These are phyloP conservation scores for Pholiota conissans DNA, from an alignment of 768 basidiomycete genomes.

Conservation along the genomic window DNA sequence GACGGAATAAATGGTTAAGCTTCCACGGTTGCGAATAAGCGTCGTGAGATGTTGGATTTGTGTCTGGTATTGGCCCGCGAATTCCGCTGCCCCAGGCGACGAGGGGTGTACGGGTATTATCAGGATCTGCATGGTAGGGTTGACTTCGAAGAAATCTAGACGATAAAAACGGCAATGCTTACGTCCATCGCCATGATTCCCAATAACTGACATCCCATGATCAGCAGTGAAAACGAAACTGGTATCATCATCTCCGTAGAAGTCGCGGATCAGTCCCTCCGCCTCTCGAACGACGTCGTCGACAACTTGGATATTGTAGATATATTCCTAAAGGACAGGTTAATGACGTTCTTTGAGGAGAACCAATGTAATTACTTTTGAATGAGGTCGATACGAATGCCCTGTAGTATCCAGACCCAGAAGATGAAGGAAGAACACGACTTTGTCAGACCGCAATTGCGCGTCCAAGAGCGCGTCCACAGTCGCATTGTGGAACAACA, in stretches of 20 bases:
- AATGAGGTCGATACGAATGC: constrained; percentile 83
- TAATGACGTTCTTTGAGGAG: background rate
- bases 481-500: constrained; percentile 65
- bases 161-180: constrained; percentile 18
- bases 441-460: constrained; percentile 56
- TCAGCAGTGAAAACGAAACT: constrained; percentile 84
- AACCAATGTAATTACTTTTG: constrained; percentile 44
- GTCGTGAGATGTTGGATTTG: constrained; percentile 63
- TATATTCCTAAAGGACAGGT: constrained; percentile 62
- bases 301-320: constrained; percentile 80
- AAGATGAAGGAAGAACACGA: constrained; percentile 82
- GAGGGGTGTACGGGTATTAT: constrained; percentile 84
- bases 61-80: constrained; percentile 64
- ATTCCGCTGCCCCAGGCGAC: constrained; percentile 83
- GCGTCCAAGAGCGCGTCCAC: constrained; percentile 45
- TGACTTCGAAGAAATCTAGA: background rate
- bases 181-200: constrained; percentile 91
- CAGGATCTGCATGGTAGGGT: constrained; percentile 57
- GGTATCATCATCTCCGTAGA: constrained; percentile 69
- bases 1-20: constrained; percentile 55
- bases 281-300: constrained; percentile 71
- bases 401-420: constrained; percentile 86
- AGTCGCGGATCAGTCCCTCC: constrained; percentile 59
- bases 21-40: constrained; percentile 67
- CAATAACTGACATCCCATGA: constrained; percentile 87